Base-by-base conservation (phyloP, 2,329 filamentous ascomycete species). In the Exophiala bonariae region DNA sequence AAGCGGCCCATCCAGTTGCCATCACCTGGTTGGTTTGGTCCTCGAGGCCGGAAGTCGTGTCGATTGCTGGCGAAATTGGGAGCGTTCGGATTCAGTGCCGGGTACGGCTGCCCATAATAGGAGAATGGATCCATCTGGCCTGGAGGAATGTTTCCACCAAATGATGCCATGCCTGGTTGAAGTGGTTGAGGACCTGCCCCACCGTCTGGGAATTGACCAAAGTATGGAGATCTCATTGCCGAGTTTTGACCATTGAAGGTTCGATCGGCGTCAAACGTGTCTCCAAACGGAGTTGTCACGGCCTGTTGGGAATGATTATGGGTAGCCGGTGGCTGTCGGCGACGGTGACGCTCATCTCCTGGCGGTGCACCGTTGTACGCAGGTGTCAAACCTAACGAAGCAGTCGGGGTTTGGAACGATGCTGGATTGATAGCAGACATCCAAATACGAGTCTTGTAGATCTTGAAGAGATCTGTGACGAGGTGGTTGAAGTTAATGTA, bases 371-470 rank as follows among this genome's bases (percentile, higher is more conserved):
- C 44, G n/a, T n/a, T 26, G 23, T 57, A 57, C 9, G 49, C 45
- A 17, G 84, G 82, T 63, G 85, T 83, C 17, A 90, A 73, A 19
- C 86, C 86, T 10, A 59, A 54, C 4, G 57, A 58, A 39, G 88
- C 75, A 3, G 82, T 83, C 14, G 87, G 86, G 54, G 84, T 91
- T 18, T 87, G 87, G 67, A 97, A 96, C 0, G 92, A 96, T 4
- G 92, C 93, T 6, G 93, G 93, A 65, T 99, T 99, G 68, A 99
- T 95, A 3, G 93, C 93, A 3, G 92, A 97, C 89, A 99, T 96
- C 93, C 93, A 99, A 61, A 99, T 99, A 59, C 95, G 83, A 17
- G 92, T 96, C 75, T 99, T 99, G 78, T 97, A 99, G 54, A 97
- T 92, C 71, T 97, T 97, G 80, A 97, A 99, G 10, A 99, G 78